Conservation (phyloP, 805 yeast species). For the Teunomyces stri region DNA sequence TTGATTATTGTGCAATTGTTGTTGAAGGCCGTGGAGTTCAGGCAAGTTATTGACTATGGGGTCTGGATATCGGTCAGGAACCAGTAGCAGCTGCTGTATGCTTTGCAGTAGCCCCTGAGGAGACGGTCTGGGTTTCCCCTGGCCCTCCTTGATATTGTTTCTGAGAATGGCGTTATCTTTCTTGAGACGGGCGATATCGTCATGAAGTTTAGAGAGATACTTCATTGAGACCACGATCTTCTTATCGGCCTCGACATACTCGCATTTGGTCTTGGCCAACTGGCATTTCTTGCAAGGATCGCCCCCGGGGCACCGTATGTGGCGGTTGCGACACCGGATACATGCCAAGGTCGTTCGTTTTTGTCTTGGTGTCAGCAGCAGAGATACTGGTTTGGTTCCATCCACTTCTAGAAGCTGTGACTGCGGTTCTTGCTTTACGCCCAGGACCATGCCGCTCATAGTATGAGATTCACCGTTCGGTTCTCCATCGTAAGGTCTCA, state of each 20-base stretch:
- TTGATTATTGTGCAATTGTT: background rate
- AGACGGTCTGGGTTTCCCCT: slow-evolving; percentile 1
- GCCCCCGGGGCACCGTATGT: slow-evolving; percentile 76
- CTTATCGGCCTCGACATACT: slow-evolving; percentile 68
- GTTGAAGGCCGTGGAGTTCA: background rate
- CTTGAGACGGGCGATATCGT: slow-evolving; percentile 62
- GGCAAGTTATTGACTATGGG: background rate
- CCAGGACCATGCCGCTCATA: slow-evolving; percentile 8
- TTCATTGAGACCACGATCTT: slow-evolving; percentile 72
- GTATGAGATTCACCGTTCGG: background rate
- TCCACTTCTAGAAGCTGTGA: background rate
- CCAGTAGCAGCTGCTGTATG: slow-evolving; percentile 8
- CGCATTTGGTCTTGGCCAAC: slow-evolving; percentile 57
- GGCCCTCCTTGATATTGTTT: slow-evolving; percentile 34
- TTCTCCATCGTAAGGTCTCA: background rate
- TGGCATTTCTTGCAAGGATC: slow-evolving; percentile 67
- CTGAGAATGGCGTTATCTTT: slow-evolving; percentile 62
- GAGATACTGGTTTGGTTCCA: background rate
- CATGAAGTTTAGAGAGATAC: slow-evolving; percentile 64
- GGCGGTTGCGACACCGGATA: slow-evolving; percentile 66
- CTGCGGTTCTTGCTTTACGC: slow-evolving; percentile 1
- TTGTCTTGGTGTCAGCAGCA: slow-evolving; percentile 3
- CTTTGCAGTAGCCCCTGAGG: slow-evolving; percentile 3
- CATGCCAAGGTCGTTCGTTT: slow-evolving; percentile 48
- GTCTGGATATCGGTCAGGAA: background rate